Evolutionary conservation across 176 grass and related monocot species (phyloP).

Genomic region (Rhynchospora tenuis): DNA sequence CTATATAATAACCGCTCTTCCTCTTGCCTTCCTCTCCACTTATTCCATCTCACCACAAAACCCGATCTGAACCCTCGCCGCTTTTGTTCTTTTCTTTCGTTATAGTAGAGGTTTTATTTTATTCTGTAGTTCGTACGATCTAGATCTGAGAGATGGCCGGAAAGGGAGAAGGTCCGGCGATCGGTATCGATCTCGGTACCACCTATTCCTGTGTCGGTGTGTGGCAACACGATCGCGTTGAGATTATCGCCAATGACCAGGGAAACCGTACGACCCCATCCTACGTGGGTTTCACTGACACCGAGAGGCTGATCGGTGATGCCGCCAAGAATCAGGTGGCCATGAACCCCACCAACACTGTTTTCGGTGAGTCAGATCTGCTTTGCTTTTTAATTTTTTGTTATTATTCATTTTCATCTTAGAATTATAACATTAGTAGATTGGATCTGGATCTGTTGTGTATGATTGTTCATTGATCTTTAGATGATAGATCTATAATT

Average conservation of each 20-base stretch:
- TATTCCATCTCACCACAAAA: constrained; percentile 9
- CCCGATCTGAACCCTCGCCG: not conserved
- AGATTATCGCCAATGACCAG: constrained; percentile 92
- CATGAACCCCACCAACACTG: constrained; percentile 91
- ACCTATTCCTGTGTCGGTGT: constrained; percentile 91
- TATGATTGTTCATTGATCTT: too few relatives aligned
- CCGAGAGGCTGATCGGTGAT: constrained; percentile 72
- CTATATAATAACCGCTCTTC: constrained; percentile 23
- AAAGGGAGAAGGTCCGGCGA: constrained; percentile 77
- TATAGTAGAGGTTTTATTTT: not conserved
- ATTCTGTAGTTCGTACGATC: not conserved
- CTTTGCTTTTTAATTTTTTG: not conserved
- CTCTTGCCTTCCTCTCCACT: not conserved
- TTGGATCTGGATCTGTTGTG: not conserved
- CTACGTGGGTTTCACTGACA: constrained; percentile 73
- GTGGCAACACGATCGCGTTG: constrained; percentile 81
- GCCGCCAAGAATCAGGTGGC: constrained; percentile 93
- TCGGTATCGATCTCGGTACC: constrained; percentile 87
- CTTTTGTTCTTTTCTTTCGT: not conserved
- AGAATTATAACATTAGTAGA: too few relatives aligned
- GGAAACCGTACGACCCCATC: constrained; percentile 81
- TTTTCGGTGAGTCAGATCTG: constrained; percentile 59
- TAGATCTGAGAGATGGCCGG: constrained; percentile 39
- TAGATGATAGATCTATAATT: not conserved
- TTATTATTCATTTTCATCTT: not conserved